phyloP scores from a whole-genome alignment of 2,329 filamentous ascomycete genomes.

The Ceratocystis lukuohia region DNA sequence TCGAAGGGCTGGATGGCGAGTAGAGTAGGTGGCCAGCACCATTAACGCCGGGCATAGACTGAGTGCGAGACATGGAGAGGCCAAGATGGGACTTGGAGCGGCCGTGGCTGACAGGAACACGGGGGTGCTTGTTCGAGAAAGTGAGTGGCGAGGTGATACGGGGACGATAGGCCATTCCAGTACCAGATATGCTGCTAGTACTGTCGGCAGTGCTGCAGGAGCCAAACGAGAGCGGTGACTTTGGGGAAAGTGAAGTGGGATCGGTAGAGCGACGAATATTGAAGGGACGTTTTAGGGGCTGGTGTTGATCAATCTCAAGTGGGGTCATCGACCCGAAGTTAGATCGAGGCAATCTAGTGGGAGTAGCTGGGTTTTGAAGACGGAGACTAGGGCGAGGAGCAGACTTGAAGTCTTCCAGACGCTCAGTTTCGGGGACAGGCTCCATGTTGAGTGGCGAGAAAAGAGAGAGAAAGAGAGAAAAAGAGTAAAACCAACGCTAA shows the following conservation, averaged over 20 bases:
- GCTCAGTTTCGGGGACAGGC: conserved; percentile 54
- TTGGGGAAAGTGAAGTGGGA: conserved; percentile 39
- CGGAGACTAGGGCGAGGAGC: conserved; percentile 43
- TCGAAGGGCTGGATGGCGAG: conserved; percentile 40
- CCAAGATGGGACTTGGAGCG: conserved; percentile 19
- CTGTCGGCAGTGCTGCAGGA: conserved; percentile 22
- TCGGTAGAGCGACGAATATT: conserved; percentile 46
- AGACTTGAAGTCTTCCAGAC: conserved; percentile 51
- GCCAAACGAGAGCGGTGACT: conserved; percentile 32
- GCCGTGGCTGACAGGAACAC: conserved; percentile 10
- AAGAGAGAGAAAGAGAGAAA: conserved; percentile 3
- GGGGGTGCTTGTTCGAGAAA: background rate
- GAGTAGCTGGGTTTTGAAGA: conserved; percentile 29
- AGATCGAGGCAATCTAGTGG: conserved; percentile 21
- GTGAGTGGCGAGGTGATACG: conserved; percentile 50
- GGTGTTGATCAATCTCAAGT: conserved; percentile 29
- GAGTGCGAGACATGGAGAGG: conserved; percentile 47
- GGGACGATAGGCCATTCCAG: conserved; percentile 38
- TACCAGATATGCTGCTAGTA: conserved; percentile 25
- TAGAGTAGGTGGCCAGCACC: conserved; percentile 45
- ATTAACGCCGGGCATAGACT: conserved; percentile 51
- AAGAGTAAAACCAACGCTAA: background rate
- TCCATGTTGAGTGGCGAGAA: conserved; percentile 37
- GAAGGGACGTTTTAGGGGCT: conserved; percentile 36
- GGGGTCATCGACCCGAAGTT: conserved; percentile 21